Conservation (phyloP, 305 asterid genomes). For the Fraxinus angustifolia region DNA sequence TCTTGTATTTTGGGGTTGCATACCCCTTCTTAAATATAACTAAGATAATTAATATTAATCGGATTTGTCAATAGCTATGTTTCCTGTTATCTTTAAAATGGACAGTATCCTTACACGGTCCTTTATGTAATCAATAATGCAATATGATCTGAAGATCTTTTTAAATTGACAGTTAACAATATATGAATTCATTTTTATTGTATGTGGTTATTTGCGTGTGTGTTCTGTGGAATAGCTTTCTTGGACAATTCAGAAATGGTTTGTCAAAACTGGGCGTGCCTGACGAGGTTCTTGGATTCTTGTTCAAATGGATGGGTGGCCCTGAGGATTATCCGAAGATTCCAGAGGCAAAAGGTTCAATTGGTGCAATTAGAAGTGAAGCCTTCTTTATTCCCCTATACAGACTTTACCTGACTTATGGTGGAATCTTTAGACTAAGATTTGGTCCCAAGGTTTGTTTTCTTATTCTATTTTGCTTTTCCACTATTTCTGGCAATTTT, state of each 20-base stretch:
- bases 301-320: constrained; percentile 47
- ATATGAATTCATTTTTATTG: neutral
- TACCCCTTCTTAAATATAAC: neutral
- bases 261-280: constrained; percentile 71
- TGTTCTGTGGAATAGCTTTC: constrained; percentile 45
- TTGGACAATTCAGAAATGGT: constrained; percentile 47
- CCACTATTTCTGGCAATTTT: neutral
- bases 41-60: neutral
- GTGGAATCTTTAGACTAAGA: constrained; percentile 84
- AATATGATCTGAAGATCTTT: neutral
- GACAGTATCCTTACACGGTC: neutral
- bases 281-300: constrained; percentile 49
- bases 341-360: constrained; percentile 87
- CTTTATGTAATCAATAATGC: neutral
- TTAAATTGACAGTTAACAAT: neutral
- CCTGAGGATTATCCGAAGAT: constrained; percentile 45
- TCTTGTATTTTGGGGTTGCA: neutral
- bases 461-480: constrained; percentile 4
- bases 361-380: constrained; percentile 57
- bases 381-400: constrained; percentile 86
- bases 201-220: constrained; percentile 7
- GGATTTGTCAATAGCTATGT: neutral
- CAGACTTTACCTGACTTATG: constrained; percentile 78
- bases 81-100: neutral
- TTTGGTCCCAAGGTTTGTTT: constrained; percentile 92